Evolutionary conservation across 2,329 filamentous ascomycete genomes (phyloP), one percentile per base, ranked within the genome.

Genomic region (Apiospora hydei): DNA sequence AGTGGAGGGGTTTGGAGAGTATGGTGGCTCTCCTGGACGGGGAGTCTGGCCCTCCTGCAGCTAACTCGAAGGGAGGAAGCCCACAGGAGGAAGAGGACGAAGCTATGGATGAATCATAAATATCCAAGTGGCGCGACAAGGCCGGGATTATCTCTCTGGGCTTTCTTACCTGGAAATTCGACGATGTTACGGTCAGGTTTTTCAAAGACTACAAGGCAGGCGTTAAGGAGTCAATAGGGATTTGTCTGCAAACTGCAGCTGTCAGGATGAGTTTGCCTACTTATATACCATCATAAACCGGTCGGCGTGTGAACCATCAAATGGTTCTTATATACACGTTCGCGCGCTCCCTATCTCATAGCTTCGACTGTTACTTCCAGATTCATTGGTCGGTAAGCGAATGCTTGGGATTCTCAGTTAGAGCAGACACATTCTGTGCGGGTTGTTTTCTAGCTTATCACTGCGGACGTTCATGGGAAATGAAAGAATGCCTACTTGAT

Each of bases 1-100:
- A 78, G 88, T 91, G 1, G 88, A 90, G 73, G 73, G 86, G 86
- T 10, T 74, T 91, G 73, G 90, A 91, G 78, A 82, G 78, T 70
- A 81, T 89, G 3, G 85, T 86, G 34, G 79, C 81, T 4, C 77
- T 88, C 69, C 77, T 91, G 41, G 85, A 82, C 0, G 81, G 78
- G 3, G 78, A 77, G 21, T 77, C 70, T n/a, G 72, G 66, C n/a
- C 21, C 66, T 2, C 21, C 66, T 2, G n/a, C 44, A 21, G 26
- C 72, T 1, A 61, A 30, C 18, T 41, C 70, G 16, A 41, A 41
- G 11, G 51, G 44, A 11, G 68, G 44, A 11, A 57, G 30, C 30
- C 24, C 30, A 11, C 46, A 53, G 24, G 61, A 41, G 13, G 70
- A 49, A n/a, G 26, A 70, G 16, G 72, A 69, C 14, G 61, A 69